These are phyloP conservation scores for Fraxinus anomala DNA, from an alignment of 257 asterid species.

Conservation along the genomic window DNA sequence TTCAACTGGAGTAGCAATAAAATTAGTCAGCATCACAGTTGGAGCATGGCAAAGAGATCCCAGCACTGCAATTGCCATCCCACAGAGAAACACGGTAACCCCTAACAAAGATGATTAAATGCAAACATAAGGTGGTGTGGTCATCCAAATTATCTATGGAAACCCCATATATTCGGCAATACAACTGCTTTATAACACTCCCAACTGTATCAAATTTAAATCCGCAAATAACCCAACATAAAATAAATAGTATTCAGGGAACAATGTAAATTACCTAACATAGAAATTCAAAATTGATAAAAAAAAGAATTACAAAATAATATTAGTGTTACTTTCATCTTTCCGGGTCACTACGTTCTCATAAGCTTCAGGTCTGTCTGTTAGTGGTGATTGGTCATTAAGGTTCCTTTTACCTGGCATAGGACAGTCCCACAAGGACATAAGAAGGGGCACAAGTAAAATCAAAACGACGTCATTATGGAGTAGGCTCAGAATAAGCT, in stretches of 20 bases:
- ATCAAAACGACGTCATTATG: too few species aligned
- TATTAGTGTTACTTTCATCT: too few species aligned
- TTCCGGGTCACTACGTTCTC: too few species aligned
- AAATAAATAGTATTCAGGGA: not conserved
- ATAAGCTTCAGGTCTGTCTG: too few species aligned
- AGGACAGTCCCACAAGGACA: too few species aligned
- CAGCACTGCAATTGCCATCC: constrained; percentile 71
- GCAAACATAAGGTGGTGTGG: constrained; percentile 24
- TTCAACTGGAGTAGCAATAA: constrained; percentile 82
- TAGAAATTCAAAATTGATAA: not conserved
- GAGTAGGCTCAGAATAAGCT: too few species aligned
- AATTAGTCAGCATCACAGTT: constrained; percentile 85
- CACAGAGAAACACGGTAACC: constrained; percentile 81
- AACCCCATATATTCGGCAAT: not conserved
- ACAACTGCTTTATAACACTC: constrained; percentile 13
- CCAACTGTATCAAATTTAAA: not conserved
- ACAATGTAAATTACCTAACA: not conserved
- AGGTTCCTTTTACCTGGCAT: too few species aligned
- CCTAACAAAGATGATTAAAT: constrained; percentile 50
- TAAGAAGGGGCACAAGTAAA: too few species aligned
- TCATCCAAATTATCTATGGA: constrained; percentile 14
- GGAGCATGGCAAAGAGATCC: constrained; percentile 86
- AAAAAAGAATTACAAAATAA: not conserved
- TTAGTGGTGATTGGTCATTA: too few species aligned
- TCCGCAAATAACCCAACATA: constrained; percentile 3